Conservation (phyloP, 495 filamentous ascomycete species). For the Daldinia grandis region DNA sequence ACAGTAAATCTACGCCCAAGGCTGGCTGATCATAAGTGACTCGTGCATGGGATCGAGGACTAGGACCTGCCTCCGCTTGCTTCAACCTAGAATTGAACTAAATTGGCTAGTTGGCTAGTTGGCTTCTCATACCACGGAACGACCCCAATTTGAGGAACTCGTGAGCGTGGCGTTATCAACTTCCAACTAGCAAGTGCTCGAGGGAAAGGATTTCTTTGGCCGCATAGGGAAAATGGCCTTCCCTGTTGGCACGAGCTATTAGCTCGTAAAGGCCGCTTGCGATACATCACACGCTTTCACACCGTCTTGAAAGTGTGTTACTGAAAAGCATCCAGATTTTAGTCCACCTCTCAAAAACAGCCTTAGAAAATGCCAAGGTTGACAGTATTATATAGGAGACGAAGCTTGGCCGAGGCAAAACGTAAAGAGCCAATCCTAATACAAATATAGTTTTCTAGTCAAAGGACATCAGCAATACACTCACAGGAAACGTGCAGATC, state of each 20-base stretch:
- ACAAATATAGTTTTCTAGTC: not conserved
- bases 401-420: not conserved
- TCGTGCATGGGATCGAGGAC: not conserved
- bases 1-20: not conserved
- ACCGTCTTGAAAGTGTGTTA: not conserved
- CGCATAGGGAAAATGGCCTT: not conserved
- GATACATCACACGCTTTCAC: not conserved
- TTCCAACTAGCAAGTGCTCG: not conserved
- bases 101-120: not conserved
- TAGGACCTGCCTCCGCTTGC: not conserved
- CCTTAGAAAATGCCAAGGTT: constrained; percentile 7
- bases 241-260: not conserved
- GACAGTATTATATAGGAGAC: not conserved
- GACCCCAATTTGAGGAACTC: not conserved
- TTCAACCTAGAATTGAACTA: too few relatives aligned
- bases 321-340: not conserved
- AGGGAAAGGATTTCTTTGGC: not conserved
- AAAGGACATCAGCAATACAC: not conserved
- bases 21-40: constrained; percentile 27
- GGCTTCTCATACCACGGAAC: constrained; percentile 2
- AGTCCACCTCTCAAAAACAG: constrained; percentile 1
- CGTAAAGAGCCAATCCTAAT: not conserved
- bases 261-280: not conserved
- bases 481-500: constrained; percentile 7
- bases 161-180: not conserved